Percentiles rank a stretch among this genome's conserved stretches.
phyloP scores from a whole-genome alignment of 1,284 basidiomycete genomes.

The Cryptococcus sp. region DNA sequence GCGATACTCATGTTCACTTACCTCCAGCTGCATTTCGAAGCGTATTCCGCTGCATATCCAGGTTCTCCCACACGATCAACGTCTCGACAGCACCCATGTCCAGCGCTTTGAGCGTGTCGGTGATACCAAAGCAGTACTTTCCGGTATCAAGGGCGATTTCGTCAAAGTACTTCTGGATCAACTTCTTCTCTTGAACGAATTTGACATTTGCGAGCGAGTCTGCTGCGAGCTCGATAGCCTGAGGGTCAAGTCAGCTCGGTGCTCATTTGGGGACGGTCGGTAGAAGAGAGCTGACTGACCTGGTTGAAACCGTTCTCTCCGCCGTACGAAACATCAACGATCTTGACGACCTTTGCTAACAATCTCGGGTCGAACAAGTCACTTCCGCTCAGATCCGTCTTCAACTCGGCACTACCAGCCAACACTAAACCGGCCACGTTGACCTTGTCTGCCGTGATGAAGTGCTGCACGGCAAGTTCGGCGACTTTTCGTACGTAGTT shows the following conservation, averaged over 20 bases:
- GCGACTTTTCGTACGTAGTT: conserved; percentile 99
- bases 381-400: conserved; percentile 93
- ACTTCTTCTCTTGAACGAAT: conserved; percentile 97
- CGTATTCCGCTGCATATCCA: conserved; percentile 81
- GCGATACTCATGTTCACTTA: conserved; percentile 38
- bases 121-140: conserved; percentile 97
- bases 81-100: conserved; percentile 97
- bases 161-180: conserved; percentile 98
- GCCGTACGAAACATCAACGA: conserved; percentile 98
- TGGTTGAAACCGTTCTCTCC: conserved; percentile 99
- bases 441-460: conserved; percentile 97
- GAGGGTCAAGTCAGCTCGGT: conserved; percentile 15
- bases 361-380: conserved; percentile 95
- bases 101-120: conserved; percentile 94
- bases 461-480: conserved; percentile 95
- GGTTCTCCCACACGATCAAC: conserved; percentile 96
- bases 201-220: conserved; percentile 98
- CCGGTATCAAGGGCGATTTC: conserved; percentile 98
- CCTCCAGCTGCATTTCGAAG: conserved; percentile 88
- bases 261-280: not conserved
- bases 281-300: conserved; percentile 55
- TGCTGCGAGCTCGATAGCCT: conserved; percentile 96
- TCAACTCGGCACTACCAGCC: conserved; percentile 97
- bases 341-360: conserved; percentile 88
- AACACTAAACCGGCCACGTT: conserved; percentile 97